Evolutionary conservation across 2,329 filamentous ascomycete species (phyloP).

Genomic region (Chlorencoelia australis): DNA sequence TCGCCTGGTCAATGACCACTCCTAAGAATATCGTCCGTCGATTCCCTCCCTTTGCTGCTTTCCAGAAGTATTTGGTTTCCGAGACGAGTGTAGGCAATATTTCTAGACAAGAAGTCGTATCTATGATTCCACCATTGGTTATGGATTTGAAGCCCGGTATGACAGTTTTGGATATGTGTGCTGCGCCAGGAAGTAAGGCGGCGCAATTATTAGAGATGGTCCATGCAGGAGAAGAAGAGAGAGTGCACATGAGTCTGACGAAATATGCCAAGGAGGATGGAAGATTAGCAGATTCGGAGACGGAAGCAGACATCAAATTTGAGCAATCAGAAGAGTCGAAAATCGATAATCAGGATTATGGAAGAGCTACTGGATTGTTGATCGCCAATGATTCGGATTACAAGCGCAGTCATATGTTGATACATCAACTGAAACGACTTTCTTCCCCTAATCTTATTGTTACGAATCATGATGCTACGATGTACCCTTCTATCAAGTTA

Average conservation of each 20-base stretch:
- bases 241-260: conserved; percentile 62
- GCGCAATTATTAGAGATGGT: conserved; percentile 92
- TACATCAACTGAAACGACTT: conserved; percentile 94
- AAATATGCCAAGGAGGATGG: conserved; percentile 51
- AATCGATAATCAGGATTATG: conserved; percentile 60
- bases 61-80: conserved; percentile 95
- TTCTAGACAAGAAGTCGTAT: conserved; percentile 92
- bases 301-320: conserved; percentile 26
- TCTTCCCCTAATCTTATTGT: conserved; percentile 95
- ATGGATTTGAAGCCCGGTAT: conserved; percentile 88
- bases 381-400: conserved; percentile 97
- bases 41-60: conserved; percentile 86
- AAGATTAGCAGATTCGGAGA: conserved; percentile 31
- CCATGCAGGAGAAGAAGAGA: conserved; percentile 81
- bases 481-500: conserved; percentile 89
- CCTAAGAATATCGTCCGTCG: conserved; percentile 92
- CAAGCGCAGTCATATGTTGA: conserved; percentile 91
- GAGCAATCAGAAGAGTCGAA: conserved; percentile 40
- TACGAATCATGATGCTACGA: conserved; percentile 93
- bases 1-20: conserved; percentile 97
- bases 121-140: conserved; percentile 94
- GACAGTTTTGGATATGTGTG: conserved; percentile 90
- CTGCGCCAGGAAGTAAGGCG: conserved; percentile 93
- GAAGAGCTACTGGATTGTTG: conserved; percentile 79
- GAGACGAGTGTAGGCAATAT: conserved; percentile 98